Evolutionary conservation across 768 basidiomycete genomes (phyloP), one percentile per base, ranked within the genome.

Genomic region (Clitopilus hobsonii): DNA sequence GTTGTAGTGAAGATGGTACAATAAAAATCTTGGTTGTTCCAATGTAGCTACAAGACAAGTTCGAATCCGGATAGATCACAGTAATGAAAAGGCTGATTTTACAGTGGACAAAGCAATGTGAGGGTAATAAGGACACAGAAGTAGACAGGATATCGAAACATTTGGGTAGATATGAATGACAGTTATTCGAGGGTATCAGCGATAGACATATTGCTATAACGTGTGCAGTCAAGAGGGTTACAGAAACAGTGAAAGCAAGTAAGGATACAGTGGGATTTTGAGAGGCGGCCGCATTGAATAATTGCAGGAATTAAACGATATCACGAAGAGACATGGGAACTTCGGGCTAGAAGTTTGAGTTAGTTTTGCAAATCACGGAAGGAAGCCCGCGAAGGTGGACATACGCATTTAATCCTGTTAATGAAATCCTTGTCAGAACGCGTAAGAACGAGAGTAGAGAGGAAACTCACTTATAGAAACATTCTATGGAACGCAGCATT

Each of bases 401-500:
- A 65, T 71, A 93, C 91, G 74, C 91, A 94, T 93, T 94, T 94
- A 77, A 89, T 89, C 76, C 86, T 89, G 52, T 18, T 53, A 32
- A 56, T 11, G 32, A 51, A 30, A 20, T 45, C n/a, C n/a, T 18
- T 18, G 57, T 68, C n/a, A 69, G 63, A 28, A 38, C 16, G 38
- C n/a, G 28, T 47, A 11, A 38, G 22, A 28, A 3, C 27, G 48
- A 51, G 30, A 41, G 26, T 13, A 32, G 23, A 54, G 16, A 2
- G 38, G 30, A 26, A 67, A 70, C 56, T 52, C 69, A 92, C 91
- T 93, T 93, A 81, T 96, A 98, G 75, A 94, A 96, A 80, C 94
- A 96, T 77, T 98, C 96, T 79, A 98, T 98, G 62, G 91, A 91
- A 65, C 96, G 84, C 58, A 98, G 76, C 94, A 98, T 97, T 75